phyloP scores from a whole-genome alignment of 768 basidiomycete species.

The Lentinula guzmanii region DNA sequence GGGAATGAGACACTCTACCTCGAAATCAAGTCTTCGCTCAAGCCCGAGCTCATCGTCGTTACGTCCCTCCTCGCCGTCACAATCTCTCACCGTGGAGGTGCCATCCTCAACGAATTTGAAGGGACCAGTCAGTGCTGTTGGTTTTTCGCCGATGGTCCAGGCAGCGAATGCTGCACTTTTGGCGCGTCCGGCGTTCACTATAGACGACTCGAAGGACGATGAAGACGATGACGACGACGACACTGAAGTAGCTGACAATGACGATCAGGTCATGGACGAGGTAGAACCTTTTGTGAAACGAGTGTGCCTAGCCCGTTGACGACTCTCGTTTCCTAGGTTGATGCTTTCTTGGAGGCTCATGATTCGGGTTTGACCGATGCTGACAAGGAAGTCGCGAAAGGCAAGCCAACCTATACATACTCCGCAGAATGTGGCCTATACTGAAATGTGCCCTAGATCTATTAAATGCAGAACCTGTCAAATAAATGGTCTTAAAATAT shows the following conservation, averaged over 20 bases:
- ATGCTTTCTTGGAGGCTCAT: constrained; percentile 92
- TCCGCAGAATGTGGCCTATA: not conserved
- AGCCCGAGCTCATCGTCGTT: constrained; percentile 26
- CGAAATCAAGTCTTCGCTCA: constrained; percentile 43
- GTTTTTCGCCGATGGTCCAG: constrained; percentile 48
- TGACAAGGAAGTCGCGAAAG: constrained; percentile 72
- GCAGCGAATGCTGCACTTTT: constrained; percentile 79
- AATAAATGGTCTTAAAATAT: constrained; percentile 20
- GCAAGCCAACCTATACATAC: constrained; percentile 30
- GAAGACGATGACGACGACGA: constrained; percentile 66
- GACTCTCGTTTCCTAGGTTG: constrained; percentile 44
- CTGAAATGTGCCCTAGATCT: constrained; percentile 36
- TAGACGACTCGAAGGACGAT: constrained; percentile 87
- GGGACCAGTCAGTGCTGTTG: not conserved
- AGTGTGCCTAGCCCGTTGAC: constrained; percentile 6
- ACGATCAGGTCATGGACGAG: constrained; percentile 86
- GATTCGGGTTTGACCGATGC: constrained; percentile 80
- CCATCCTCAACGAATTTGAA: constrained; percentile 15
- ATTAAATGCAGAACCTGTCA: constrained; percentile 54
- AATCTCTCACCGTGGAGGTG: constrained; percentile 47
- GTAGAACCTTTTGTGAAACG: constrained; percentile 28
- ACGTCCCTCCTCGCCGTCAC: constrained; percentile 31
- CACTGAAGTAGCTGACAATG: constrained; percentile 48
- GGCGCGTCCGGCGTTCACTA: constrained; percentile 94
- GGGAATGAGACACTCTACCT: constrained; percentile 52